Conservation (phyloP, 805 yeast species). For the Candida adriatica region DNA sequence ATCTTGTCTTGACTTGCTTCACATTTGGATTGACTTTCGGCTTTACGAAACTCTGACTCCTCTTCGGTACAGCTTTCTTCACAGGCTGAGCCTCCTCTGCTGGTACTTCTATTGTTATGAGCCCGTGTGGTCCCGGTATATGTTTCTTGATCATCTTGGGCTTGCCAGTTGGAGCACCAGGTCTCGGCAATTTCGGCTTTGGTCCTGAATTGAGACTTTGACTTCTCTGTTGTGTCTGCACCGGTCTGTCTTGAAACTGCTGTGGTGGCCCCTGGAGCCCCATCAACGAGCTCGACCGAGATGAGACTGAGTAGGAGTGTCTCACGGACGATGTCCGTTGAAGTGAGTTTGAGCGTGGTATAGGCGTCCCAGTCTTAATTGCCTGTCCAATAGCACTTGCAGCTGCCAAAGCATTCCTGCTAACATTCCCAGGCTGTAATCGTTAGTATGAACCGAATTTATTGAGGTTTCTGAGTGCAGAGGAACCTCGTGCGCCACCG, state of each 20-base stretch:
- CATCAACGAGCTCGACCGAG: slow-evolving; percentile 18
- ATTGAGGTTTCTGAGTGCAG: not conserved
- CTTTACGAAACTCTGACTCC: slow-evolving; percentile 11
- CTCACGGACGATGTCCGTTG: slow-evolving; percentile 19
- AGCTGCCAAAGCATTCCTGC: slow-evolving; percentile 55
- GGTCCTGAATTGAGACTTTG: slow-evolving; percentile 12
- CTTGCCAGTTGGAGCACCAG: slow-evolving; percentile 1
- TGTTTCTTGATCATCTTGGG: slow-evolving; percentile 45
- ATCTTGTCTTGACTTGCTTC: slow-evolving; percentile 2
- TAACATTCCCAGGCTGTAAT: slow-evolving; percentile 20
- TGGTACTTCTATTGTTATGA: slow-evolving; percentile 65
- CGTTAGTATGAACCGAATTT: not conserved
- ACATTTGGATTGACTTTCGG: slow-evolving; percentile 8
- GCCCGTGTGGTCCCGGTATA: slow-evolving; percentile 68
- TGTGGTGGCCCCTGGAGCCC: slow-evolving; percentile 18
- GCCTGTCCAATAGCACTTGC: slow-evolving; percentile 52
- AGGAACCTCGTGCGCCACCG: not conserved
- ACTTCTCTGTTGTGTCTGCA: slow-evolving; percentile 1
- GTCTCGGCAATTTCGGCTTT: slow-evolving; percentile 1
- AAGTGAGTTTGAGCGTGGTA: slow-evolving; percentile 24
- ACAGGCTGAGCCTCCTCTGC: slow-evolving; percentile 23
- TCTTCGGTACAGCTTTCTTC: slow-evolving; percentile 4
- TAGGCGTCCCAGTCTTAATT: slow-evolving; percentile 27
- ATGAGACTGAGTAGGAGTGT: slow-evolving; percentile 3
- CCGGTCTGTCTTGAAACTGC: slow-evolving; percentile 8